Base-by-base conservation (phyloP, 148 eudicot genomes). In the Salicornia ramosissima region DNA sequence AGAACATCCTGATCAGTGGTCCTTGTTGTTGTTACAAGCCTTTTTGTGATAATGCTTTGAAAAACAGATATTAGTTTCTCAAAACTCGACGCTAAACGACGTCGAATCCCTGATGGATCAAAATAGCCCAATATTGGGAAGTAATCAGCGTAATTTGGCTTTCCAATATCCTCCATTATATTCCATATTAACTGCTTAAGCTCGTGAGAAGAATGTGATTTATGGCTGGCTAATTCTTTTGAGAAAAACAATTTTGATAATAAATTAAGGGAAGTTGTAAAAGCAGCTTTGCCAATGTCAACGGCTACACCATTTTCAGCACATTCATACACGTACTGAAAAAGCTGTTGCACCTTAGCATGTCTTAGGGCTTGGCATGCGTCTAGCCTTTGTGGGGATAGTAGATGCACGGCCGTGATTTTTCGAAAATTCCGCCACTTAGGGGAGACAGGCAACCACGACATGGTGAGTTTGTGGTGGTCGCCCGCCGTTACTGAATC, bases 51-150 rank as follows among this genome's bases (percentile, higher is more conserved):
- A 10, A 76, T 64, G 18, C 80, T 66, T 71, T 79, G 83, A 51
- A 82, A 82, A 31, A 79, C 80, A 19, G 74, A 82, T 43, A 86
- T 62, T 54, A 86, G 70, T 52, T 80, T 86, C 62, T 86, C 87
- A 62, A 86, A 77, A 69, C 74, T 79, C 57, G 79, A 78, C 4
- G 55, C 79, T 64, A 80, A 81, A 24, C 77, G 71, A 45, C 68
- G 80, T 65, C 82, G 77, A 18, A 86, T 52, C 2, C 90, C 77
- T 46, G 74, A 86, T 0, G 77, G 84, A 58, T 86, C 90, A 30
- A 81, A 45, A 71, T 65, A 68, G 26, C 71, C 72, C 22, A 86
- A 57, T 15, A 46, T n/a, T 9, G 87, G 84, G n/a, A 81, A 83
- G 11, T 65, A 79, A 56, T 83, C 87, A 13, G 83, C 80, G 0